Conservation (phyloP, 148 eudicot genomes). For the Silene uniflora region DNA sequence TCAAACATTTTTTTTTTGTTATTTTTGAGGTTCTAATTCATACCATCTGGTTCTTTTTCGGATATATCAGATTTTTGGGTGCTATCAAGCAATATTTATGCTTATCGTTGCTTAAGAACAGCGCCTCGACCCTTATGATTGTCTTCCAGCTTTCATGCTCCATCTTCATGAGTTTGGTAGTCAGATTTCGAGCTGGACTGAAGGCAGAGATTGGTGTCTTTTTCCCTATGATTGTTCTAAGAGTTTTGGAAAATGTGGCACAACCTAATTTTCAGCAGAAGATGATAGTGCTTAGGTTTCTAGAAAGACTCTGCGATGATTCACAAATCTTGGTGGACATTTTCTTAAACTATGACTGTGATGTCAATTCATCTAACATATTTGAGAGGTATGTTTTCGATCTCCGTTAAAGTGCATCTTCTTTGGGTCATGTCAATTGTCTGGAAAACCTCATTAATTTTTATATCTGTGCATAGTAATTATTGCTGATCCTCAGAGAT, state of each 20-base stretch:
- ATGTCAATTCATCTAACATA: conserved; percentile 97
- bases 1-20: neutral
- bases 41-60: neutral
- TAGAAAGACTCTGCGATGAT: conserved; percentile 87
- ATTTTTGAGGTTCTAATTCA: neutral
- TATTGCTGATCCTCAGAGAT: neutral
- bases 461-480: neutral
- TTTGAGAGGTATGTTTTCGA: conserved; percentile 74
- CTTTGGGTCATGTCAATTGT: neutral
- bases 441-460: neutral
- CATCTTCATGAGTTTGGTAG: conserved; percentile 91
- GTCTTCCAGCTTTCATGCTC: conserved; percentile 99
- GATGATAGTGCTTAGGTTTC: conserved; percentile 87
- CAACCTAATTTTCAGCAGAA: conserved; percentile 99
- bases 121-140: conserved; percentile 93
- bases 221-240: conserved; percentile 96
- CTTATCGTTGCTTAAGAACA: conserved; percentile 92
- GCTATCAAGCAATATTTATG: conserved; percentile 99
- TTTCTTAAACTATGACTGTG: conserved; percentile 96
- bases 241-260: conserved; percentile 95
- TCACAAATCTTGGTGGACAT: conserved; percentile 97
- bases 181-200: conserved; percentile 96
- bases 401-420: neutral
- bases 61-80: conserved; percentile 81
- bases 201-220: conserved; percentile 99